These are phyloP conservation scores for Mikania micrantha DNA, from an alignment of 129 eudicot genomes.

Conservation along the genomic window DNA sequence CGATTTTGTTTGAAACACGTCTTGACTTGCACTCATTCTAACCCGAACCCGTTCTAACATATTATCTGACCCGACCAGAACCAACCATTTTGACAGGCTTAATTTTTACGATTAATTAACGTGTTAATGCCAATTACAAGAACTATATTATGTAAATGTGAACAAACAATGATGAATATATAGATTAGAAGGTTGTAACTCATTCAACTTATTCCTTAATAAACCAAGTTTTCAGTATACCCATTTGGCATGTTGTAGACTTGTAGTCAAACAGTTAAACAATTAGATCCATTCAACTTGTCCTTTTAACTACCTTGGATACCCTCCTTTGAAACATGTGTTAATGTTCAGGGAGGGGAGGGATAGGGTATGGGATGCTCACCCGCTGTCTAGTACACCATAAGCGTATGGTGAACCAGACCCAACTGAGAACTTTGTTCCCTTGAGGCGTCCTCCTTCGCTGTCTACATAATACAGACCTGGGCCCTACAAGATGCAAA, in stretches of 20 bases:
- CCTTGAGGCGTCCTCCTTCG: constrained; percentile 98
- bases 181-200: neutral
- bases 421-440: constrained; percentile 90
- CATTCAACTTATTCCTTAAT: neutral
- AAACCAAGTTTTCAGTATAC: neutral
- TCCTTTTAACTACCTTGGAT: too few species aligned
- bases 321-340: neutral
- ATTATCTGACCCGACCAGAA: too few species aligned
- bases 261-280: neutral
- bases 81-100: too few species aligned
- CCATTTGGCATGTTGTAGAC: neutral
- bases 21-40: too few species aligned
- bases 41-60: too few species aligned
- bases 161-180: neutral
- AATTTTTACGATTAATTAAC: neutral
- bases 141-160: neutral
- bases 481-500: constrained; percentile 60
- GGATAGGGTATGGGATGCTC: constrained; percentile 9
- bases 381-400: constrained; percentile 98
- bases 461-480: constrained; percentile 98
- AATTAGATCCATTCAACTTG: too few species aligned
- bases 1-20: too few species aligned
- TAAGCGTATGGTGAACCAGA: constrained; percentile 99
- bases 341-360: neutral
- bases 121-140: neutral